These are phyloP conservation scores for Yarrowia sp. DNA, from an alignment of 805 yeast species.

Conservation along the genomic window DNA sequence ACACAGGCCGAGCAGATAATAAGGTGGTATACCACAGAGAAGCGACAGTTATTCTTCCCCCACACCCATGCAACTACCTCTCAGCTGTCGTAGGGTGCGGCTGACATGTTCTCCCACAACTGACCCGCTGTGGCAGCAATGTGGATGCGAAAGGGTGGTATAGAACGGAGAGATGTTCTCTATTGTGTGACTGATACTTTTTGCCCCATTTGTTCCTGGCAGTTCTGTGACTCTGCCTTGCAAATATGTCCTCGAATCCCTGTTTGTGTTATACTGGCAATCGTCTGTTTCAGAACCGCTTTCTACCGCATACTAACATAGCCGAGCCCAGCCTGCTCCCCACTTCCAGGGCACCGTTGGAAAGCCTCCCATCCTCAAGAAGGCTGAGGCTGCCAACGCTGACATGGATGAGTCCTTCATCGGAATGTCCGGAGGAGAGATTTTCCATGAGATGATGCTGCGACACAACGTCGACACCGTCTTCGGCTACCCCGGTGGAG, in stretches of 20 bases:
- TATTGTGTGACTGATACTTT: too few species aligned
- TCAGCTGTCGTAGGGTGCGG: constrained; percentile 6
- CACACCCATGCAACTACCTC: neutral
- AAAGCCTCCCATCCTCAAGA: constrained; percentile 13
- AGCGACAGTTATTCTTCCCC: neutral
- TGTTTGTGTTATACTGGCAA: too few species aligned
- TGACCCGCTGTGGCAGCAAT: too few species aligned
- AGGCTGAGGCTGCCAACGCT: constrained; percentile 26
- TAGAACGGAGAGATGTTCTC: too few species aligned
- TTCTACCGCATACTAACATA: neutral
- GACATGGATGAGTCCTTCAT: constrained; percentile 67
- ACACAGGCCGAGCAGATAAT: neutral
- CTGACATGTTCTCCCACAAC: neutral
- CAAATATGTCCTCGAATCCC: too few species aligned
- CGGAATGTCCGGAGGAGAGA: constrained; percentile 97
- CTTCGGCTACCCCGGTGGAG: constrained; percentile 99
- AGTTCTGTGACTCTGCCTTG: too few species aligned
- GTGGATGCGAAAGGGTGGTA: too few species aligned
- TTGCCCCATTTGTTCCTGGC: too few species aligned
- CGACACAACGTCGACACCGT: constrained; percentile 94
- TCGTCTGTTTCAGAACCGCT: too few species aligned
- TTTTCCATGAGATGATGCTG: constrained; percentile 97
- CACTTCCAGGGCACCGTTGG: constrained; percentile 22
- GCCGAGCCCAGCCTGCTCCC: constrained; percentile 23
- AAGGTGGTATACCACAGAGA: neutral